A percentile compares a stretch with the other conserved stretches of the same genome.
phyloP scores from a whole-genome alignment of 2,329 filamentous ascomycete species.

The Nakataea oryzae region DNA sequence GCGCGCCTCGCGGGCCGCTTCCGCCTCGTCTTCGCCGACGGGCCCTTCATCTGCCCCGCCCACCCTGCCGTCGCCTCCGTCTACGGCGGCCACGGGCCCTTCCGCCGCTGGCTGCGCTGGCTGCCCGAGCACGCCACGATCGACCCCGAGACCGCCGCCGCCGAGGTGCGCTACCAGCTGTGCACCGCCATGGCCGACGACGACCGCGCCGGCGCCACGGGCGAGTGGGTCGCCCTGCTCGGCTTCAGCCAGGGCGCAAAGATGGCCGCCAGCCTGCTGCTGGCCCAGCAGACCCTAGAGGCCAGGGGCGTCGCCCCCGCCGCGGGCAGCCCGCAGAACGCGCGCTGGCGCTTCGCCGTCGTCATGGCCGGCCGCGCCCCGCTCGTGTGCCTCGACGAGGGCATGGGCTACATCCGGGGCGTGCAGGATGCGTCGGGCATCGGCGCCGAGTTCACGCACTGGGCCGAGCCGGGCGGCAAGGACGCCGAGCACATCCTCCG shows the following conservation, averaged over 20 bases:
- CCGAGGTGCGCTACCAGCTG: conserved; percentile 4
- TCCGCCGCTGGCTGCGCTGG: conserved; percentile 50
- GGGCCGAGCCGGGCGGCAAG: conserved; percentile 23
- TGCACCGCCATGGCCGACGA: conserved; percentile 38
- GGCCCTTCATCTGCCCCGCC: conserved; percentile 35
- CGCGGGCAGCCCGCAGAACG: conserved; percentile 4
- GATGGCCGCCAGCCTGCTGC: conserved; percentile 47
- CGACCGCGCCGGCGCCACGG: conserved; percentile 34
- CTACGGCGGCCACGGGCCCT: conserved; percentile 26
- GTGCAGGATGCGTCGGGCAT: conserved; percentile 9
- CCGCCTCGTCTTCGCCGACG: conserved; percentile 63
- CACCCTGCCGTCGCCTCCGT: conserved; percentile 5
- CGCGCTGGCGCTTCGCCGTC: conserved; percentile 48
- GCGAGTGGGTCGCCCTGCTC: conserved; percentile 48
- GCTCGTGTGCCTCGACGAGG: conserved; percentile 37
- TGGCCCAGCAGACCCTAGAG: conserved; percentile 45
- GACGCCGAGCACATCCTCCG: conserved; percentile 33
- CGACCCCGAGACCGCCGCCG: conserved; percentile 24
- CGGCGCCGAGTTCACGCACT: conserved; percentile 27
- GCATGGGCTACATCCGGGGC: conserved; percentile 4
- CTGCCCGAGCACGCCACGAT: conserved; percentile 36
- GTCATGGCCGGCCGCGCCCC: conserved; percentile 52
- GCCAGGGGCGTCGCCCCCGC: neutral
- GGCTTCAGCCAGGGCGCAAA: conserved; percentile 61
- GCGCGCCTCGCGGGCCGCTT: conserved; percentile 42